Evolutionary conservation across 2,329 filamentous ascomycete species (phyloP).

Genomic region (Colletotrichum brevisporum): DNA sequence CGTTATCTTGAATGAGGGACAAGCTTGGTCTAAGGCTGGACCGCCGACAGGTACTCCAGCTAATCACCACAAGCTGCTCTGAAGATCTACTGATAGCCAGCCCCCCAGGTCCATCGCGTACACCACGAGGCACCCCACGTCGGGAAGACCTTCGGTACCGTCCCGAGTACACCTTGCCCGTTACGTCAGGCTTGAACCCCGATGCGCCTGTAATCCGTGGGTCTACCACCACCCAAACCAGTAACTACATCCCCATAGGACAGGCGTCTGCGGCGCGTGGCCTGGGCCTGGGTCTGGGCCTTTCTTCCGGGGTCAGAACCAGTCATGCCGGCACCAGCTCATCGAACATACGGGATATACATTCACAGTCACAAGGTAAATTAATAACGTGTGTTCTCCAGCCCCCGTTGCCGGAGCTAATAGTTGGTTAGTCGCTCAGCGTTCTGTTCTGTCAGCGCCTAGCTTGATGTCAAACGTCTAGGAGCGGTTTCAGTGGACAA

Average conservation of each 20-base stretch:
- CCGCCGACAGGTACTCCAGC: slow-evolving; percentile 41
- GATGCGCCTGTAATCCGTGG: slow-evolving; percentile 44
- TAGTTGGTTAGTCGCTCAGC: too few relatives aligned
- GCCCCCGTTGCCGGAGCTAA: too few relatives aligned
- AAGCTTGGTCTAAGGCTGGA: slow-evolving; percentile 31
- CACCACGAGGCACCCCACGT: slow-evolving; percentile 43
- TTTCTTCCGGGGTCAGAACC: slow-evolving; percentile 30
- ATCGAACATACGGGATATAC: not conserved
- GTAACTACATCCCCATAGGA: slow-evolving; percentile 12
- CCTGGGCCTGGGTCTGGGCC: slow-evolving; percentile 24
- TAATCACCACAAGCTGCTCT: not conserved
- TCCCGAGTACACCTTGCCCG: slow-evolving; percentile 46
- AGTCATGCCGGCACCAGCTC: slow-evolving; percentile 1
- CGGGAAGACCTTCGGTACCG: slow-evolving; percentile 49
- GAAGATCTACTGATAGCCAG: not conserved
- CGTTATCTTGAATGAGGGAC: not conserved
- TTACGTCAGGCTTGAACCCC: slow-evolving; percentile 49
- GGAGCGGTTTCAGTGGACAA: too few relatives aligned
- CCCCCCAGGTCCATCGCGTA: slow-evolving; percentile 49
- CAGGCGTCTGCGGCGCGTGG: not conserved
- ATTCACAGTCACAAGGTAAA: slow-evolving; percentile 3
- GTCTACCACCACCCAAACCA: slow-evolving; percentile 13
- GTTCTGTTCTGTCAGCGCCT: too few relatives aligned
- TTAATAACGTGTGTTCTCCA: too few relatives aligned
- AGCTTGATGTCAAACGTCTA: too few relatives aligned